Conservation (phyloP, 2,329 filamentous ascomycete species). For the Claviceps arundinis region DNA sequence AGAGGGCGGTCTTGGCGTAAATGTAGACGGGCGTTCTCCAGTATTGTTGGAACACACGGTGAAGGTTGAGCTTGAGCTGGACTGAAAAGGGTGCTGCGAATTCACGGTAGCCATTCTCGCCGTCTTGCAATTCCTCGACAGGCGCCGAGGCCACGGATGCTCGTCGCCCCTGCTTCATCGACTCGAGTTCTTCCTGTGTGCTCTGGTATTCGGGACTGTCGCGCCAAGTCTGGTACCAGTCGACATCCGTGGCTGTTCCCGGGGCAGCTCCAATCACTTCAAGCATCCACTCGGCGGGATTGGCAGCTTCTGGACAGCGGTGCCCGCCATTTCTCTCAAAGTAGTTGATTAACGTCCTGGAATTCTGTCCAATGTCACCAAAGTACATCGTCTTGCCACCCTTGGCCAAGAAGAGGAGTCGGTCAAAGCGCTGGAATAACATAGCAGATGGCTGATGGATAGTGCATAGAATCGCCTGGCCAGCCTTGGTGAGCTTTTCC, state of each 20-base stretch:
- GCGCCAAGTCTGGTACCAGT: constrained; percentile 53
- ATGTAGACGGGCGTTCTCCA: constrained; percentile 86
- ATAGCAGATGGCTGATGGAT: constrained; percentile 96
- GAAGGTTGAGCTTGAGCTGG: constrained; percentile 54
- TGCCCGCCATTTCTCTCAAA: constrained; percentile 61
- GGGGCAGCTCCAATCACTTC: constrained; percentile 50
- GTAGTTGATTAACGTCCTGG: constrained; percentile 54
- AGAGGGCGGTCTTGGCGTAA: constrained; percentile 66
- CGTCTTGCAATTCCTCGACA: not conserved
- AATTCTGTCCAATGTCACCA: constrained; percentile 62
- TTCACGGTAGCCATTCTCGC: constrained; percentile 45
- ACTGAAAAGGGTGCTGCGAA: constrained; percentile 63
- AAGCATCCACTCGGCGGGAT: constrained; percentile 75
- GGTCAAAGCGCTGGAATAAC: constrained; percentile 83
- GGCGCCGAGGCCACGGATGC: constrained; percentile 9
- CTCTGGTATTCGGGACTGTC: constrained; percentile 40
- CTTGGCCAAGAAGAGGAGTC: constrained; percentile 62
- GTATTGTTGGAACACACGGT: constrained; percentile 79
- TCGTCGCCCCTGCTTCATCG: constrained; percentile 37
- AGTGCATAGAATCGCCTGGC: constrained; percentile 89
- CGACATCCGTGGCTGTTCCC: constrained; percentile 46
- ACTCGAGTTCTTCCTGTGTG: constrained; percentile 44
- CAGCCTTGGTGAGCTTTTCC: constrained; percentile 77
- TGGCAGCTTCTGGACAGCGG: constrained; percentile 52
- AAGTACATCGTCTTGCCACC: constrained; percentile 74